Evolutionary conservation across 2,329 filamentous ascomycete genomes (phyloP).

Genomic region (Pleomassaria siparia): DNA sequence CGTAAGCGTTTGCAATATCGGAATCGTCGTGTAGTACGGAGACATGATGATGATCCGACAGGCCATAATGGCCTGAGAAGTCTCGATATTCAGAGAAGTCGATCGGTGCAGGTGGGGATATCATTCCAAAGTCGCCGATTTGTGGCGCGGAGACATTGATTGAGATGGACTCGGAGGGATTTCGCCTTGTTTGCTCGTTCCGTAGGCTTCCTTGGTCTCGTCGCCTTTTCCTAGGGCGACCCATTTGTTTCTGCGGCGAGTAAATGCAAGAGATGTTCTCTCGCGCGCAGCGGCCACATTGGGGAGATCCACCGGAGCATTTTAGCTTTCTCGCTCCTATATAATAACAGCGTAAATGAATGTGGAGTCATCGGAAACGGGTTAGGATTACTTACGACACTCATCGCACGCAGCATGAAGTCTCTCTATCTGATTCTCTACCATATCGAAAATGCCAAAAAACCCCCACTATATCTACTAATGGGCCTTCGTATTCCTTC

Average conservation of each 20-base stretch:
- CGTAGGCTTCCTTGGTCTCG: constrained; percentile 25
- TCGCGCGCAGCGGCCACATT: constrained; percentile 45
- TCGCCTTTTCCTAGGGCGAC: constrained; percentile 51
- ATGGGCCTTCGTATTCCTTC: not conserved
- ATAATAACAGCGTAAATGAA: constrained; percentile 3
- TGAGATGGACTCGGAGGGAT: not conserved
- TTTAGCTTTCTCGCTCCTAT: constrained; percentile 52
- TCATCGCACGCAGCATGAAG: constrained; percentile 41
- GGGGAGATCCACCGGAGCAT: constrained; percentile 48
- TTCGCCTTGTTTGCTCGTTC: constrained; percentile 7
- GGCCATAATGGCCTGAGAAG: constrained; percentile 3
- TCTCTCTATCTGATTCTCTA: constrained; percentile 20
- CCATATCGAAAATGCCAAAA: constrained; percentile 14
- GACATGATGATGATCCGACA: constrained; percentile 6
- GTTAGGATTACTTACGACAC: constrained; percentile 32
- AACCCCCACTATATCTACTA: not conserved
- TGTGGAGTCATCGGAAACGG: not conserved
- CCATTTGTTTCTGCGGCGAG: constrained; percentile 53
- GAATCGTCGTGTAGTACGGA: constrained; percentile 4
- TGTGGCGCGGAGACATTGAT: not conserved
- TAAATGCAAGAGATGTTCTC: constrained; percentile 50
- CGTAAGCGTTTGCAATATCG: not conserved
- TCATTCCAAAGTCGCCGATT: constrained; percentile 16
- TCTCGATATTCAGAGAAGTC: constrained; percentile 12
- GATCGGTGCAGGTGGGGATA: constrained; percentile 11